A percentile compares a stretch with the other conserved stretches of the same genome.
Conservation (phyloP, 2,329 filamentous ascomycete species). For the Phoma herbarum region DNA sequence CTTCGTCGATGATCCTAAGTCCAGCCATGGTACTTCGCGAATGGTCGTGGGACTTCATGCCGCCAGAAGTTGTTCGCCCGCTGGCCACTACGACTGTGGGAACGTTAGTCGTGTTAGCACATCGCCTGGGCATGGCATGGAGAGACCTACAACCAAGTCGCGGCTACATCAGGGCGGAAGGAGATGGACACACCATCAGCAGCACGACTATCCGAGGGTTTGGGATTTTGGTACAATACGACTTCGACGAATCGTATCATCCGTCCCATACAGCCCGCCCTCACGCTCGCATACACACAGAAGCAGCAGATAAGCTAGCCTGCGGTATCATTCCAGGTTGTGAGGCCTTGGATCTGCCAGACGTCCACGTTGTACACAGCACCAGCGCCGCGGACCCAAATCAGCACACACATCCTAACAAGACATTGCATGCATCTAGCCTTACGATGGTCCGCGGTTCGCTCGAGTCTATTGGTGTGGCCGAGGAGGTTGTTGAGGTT, state of each 20-base stretch:
- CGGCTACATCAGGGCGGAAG: slow-evolving; percentile 3
- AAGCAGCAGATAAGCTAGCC: slow-evolving; percentile 9
- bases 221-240: slow-evolving; percentile 2
- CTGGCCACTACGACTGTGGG: slow-evolving; percentile 12
- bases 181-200: slow-evolving; percentile 5
- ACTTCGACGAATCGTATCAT: slow-evolving; percentile 5
- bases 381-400: background rate
- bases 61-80: slow-evolving; percentile 19
- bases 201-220: slow-evolving; percentile 2
- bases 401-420: background rate
- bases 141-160: background rate
- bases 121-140: slow-evolving; percentile 16
- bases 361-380: background rate
- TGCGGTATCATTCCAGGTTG: slow-evolving; percentile 15
- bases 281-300: slow-evolving; percentile 6
- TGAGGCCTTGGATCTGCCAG: background rate
- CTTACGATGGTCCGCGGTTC: background rate
- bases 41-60: slow-evolving; percentile 23
- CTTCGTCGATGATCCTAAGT: background rate
- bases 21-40: slow-evolving; percentile 3
- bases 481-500: background rate
- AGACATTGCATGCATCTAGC: background rate
- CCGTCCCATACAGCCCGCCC: slow-evolving; percentile 1
- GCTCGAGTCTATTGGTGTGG: background rate
- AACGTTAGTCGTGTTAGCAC: slow-evolving; percentile 9